These are phyloP conservation scores for Amanita phalloides DNA, from an alignment of 768 basidiomycete species.

Conservation along the genomic window DNA sequence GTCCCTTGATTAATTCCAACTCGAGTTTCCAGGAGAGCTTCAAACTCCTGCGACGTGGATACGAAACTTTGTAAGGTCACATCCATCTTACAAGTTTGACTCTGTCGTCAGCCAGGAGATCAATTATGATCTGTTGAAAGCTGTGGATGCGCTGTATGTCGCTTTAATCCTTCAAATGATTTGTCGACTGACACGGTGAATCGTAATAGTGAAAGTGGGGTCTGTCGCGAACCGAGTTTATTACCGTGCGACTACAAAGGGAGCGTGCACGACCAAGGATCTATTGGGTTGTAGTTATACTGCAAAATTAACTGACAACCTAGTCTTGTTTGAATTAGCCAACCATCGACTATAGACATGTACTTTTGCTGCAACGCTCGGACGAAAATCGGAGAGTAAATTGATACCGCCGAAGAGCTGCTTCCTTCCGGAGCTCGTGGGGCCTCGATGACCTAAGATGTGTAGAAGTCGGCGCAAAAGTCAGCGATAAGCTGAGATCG, in stretches of 20 bases:
- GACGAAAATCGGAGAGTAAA: no score
- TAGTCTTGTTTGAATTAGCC: no score
- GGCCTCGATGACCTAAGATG: no score
- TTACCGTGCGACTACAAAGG: conserved; percentile 53
- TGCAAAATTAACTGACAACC: no score
- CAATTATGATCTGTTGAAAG: conserved; percentile 87
- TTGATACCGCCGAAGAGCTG: no score
- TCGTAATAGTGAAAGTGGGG: conserved; percentile 53
- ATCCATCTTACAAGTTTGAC: conserved; percentile 87
- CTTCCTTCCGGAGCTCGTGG: no score
- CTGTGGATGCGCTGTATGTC: conserved; percentile 86
- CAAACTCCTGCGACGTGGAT: conserved; percentile 91
- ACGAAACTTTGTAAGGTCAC: conserved; percentile 79
- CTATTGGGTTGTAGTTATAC: conserved; percentile 25
- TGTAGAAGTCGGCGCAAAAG: no score
- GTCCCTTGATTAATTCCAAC: conserved; percentile 2
- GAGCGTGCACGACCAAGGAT: conserved; percentile 32
- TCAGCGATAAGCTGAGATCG: no score
- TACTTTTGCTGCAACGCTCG: no score
- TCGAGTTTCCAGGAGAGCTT: conserved; percentile 45
- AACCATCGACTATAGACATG: no score
- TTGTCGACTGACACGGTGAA: background rate
- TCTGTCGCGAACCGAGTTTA: conserved; percentile 46
- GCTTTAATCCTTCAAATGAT: background rate
- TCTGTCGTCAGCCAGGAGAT: conserved; percentile 88